Evolutionary conservation across 352 stramenopile genomes (phyloP).

Genomic region (Phytopythium helicoides): DNA sequence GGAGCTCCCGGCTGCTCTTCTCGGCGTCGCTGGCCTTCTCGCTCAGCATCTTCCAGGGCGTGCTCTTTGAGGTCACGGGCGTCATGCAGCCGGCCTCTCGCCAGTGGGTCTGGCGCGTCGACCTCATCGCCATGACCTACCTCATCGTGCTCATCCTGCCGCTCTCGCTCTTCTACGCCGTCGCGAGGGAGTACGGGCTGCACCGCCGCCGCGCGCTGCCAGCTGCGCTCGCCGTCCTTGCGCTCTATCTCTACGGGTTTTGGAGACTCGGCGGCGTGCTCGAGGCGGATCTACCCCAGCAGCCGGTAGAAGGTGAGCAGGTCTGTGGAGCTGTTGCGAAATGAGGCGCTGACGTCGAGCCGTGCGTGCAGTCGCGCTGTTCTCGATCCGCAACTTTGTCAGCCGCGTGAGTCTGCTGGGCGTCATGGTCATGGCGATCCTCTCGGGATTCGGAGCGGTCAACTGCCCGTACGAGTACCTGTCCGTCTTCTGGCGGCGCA

Average conservation of each 20-base stretch:
- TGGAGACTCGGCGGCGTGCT: constrained; percentile 63
- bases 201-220: constrained; percentile 15
- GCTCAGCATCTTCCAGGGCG: constrained; percentile 77
- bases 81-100: constrained; percentile 57
- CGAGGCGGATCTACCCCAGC: constrained; percentile 33
- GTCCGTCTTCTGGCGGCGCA: constrained; percentile 74
- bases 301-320: constrained; percentile 43
- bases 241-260: constrained; percentile 73
- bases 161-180: constrained; percentile 70
- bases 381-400: constrained; percentile 80
- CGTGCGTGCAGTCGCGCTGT: constrained; percentile 47
- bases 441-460: constrained; percentile 81
- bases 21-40: constrained; percentile 72
- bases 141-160: constrained; percentile 75
- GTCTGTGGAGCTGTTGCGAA: too few species aligned
- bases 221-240: constrained; percentile 24
- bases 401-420: constrained; percentile 78
- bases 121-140: constrained; percentile 77
- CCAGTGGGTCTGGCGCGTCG: constrained; percentile 74
- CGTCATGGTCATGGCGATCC: constrained; percentile 79
- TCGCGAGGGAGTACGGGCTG: constrained; percentile 63
- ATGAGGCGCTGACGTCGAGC: too few species aligned
- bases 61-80: constrained; percentile 79
- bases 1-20: constrained; percentile 64
- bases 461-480: constrained; percentile 87